phyloP scores from a whole-genome alignment of 768 basidiomycete species.

The Leucosporidium scottii region DNA sequence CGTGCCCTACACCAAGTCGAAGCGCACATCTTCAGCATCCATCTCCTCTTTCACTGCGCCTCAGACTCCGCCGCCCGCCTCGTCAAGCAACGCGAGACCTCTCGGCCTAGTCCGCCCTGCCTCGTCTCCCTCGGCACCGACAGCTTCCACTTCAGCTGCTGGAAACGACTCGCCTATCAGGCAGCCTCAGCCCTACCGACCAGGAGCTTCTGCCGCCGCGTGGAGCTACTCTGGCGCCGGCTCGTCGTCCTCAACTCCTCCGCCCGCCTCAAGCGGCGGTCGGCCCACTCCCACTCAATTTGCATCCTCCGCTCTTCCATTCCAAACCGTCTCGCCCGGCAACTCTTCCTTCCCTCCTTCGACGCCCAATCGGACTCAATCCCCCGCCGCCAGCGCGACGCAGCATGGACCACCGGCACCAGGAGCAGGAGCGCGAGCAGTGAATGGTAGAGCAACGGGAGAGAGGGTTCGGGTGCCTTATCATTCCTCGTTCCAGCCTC shows the following conservation, averaged over 20 bases:
- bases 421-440: not conserved
- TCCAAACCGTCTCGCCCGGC: conserved; percentile 5
- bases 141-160: no score
- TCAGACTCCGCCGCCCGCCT: not conserved
- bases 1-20: not conserved
- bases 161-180: not conserved
- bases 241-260: not conserved
- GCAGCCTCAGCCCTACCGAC: not conserved
- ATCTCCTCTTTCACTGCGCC: not conserved
- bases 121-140: no score
- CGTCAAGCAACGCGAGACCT: not conserved
- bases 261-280: not conserved
- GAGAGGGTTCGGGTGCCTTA: conserved; percentile 47
- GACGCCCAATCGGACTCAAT: not conserved
- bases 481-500: conserved; percentile 87
- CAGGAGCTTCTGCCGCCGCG: not conserved
- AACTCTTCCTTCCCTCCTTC: conserved; percentile 11
- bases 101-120: no score
- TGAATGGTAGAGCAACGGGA: not conserved
- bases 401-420: not conserved
- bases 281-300: not conserved
- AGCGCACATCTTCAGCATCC: not conserved
- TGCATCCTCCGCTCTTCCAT: conserved; percentile 6
- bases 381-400: not conserved
- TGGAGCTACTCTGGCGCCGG: not conserved